These are phyloP conservation scores for Gossypium rotundifolium DNA, from an alignment of 345 rosid genomes.

Conservation along the genomic window DNA sequence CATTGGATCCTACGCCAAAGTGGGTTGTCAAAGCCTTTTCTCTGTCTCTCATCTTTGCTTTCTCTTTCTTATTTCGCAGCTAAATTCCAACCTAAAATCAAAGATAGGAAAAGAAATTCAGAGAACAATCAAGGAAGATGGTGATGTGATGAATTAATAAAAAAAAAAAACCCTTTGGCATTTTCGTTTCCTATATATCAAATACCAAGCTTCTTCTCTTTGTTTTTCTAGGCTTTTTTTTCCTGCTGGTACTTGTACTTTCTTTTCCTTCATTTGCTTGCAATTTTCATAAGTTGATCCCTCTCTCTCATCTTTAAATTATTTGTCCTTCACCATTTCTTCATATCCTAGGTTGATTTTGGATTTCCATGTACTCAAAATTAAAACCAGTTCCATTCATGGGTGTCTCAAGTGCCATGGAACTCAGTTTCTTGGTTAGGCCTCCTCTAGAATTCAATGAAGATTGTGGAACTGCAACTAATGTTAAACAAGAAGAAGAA, in stretches of 20 bases:
- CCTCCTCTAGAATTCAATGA: conserved; percentile 27
- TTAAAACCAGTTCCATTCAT: conserved; percentile 18
- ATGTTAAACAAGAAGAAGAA: conserved; percentile 4
- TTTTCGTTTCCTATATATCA: neutral
- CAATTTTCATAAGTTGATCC: neutral
- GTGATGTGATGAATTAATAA: neutral
- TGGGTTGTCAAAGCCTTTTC: conserved; percentile 15
- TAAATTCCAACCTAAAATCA: conserved; percentile 28
- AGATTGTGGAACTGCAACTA: conserved; percentile 22
- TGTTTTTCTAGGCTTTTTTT: neutral
- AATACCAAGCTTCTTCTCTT: neutral
- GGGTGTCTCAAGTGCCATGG: conserved; percentile 38
- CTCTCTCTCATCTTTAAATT: neutral
- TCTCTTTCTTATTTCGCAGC: neutral
- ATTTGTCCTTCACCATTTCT: neutral
- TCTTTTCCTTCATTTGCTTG: neutral
- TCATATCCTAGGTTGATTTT: neutral
- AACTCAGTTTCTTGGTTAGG: conserved; percentile 30
- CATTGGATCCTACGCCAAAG: conserved; percentile 89
- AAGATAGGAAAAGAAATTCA: conserved; percentile 14
- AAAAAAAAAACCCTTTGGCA: neutral
- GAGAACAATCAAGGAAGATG: conserved; percentile 8
- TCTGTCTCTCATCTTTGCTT: conserved; percentile 2
- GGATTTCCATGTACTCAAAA: conserved; percentile 20
- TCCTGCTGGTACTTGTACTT: neutral